Base-by-base conservation (phyloP, 2,329 filamentous ascomycete genomes). In the Arthroderma sp. region DNA sequence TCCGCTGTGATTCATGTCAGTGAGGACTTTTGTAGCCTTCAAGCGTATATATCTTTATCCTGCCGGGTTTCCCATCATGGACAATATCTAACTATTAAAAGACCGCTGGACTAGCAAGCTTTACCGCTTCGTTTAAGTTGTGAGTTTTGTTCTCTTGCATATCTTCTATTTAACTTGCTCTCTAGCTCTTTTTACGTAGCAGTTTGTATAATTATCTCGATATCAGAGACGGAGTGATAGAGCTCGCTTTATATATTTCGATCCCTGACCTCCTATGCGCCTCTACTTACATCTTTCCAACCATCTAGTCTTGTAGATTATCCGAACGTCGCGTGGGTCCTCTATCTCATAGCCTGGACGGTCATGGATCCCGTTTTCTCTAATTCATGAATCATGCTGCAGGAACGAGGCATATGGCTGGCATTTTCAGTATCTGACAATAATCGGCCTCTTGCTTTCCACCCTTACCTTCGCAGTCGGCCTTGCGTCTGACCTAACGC, bases 401-500 rank as follows among this genome's bases (percentile, higher is more conserved):
- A 50, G 49, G 32, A 49, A 45, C n/a, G 65, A 74, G 9, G 72
- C 74, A 32, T 80, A 77, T 58, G 77, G 77, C 52, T 80, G 77
- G 75, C 77, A 81, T 56, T 71, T 80, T 49, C 77, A 80, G 62
- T 80, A 77, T 55, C 65, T 80, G 22, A 80, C 77, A 48, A 77
- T 79, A 52, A 72, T 81, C 53, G 77, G 77, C 37, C 67, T 80
- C 5, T 62, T 68, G 4, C 61, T 80, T 41, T 68, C 74, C 1
- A 74, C 75, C 2, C 32, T 69, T 38, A 77, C 75, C 31, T 79
- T 79, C 59, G 46, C 60, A 22, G 56, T 68, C 45, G 77, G 67
- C 32, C 61, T 79, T 2, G 53, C 75, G 36, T 73, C 77, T 32
- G 77, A 80, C 59, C 48, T 77, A 0, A 72, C 70, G 0, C 51